Evolutionary conservation across 2,329 filamentous ascomycete species (phyloP).

Genomic region (Aspergillus fructus): DNA sequence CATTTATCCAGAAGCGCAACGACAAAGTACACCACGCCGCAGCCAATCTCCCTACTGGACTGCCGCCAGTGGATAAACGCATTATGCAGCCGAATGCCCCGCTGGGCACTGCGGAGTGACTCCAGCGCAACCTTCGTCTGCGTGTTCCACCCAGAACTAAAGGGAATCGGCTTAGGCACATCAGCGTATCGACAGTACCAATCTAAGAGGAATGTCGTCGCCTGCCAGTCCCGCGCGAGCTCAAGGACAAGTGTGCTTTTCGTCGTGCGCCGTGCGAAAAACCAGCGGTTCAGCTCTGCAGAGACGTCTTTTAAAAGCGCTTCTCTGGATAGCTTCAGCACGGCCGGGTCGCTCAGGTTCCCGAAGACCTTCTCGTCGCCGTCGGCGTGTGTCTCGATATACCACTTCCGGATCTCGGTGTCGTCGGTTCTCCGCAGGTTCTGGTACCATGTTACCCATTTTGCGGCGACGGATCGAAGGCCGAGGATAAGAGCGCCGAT

Average conservation of each 20-base stretch:
- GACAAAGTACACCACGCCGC: slow-evolving; percentile 55
- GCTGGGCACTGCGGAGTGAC: slow-evolving; percentile 53
- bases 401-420: slow-evolving; percentile 42
- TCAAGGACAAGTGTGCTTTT: slow-evolving; percentile 49
- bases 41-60: slow-evolving; percentile 55
- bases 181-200: slow-evolving; percentile 53
- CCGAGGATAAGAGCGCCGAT: slow-evolving; percentile 52
- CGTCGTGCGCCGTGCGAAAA: slow-evolving; percentile 44
- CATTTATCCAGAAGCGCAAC: slow-evolving; percentile 58
- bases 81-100: slow-evolving; percentile 56
- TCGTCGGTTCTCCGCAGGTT: slow-evolving; percentile 40
- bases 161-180: slow-evolving; percentile 52
- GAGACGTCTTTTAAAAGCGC: slow-evolving; percentile 48
- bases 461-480: slow-evolving; percentile 54
- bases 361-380: slow-evolving; percentile 42
- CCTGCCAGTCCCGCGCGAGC: slow-evolving; percentile 53
- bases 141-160: slow-evolving; percentile 59
- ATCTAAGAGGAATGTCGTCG: slow-evolving; percentile 55
- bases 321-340: slow-evolving; percentile 48
- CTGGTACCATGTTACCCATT: slow-evolving; percentile 59
- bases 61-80: slow-evolving; percentile 60
- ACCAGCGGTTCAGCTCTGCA: slow-evolving; percentile 43
- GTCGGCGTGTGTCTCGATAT: slow-evolving; percentile 33
- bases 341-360: slow-evolving; percentile 49
- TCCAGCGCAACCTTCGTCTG: slow-evolving; percentile 56